phyloP scores from a whole-genome alignment of 805 yeast genomes.

The Saturnispora diversa region DNA sequence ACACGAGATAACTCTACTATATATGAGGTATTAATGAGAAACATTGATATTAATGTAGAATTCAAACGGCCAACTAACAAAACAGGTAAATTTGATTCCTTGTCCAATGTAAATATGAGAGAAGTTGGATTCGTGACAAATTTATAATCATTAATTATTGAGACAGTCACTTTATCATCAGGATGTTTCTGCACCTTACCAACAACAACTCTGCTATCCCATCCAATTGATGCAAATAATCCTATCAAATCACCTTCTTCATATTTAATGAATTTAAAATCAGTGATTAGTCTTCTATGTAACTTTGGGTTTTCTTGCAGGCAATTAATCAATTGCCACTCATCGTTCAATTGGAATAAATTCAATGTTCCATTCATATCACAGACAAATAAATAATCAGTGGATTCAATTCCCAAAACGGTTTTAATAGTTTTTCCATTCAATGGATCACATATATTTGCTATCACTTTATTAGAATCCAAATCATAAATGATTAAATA shows the following conservation, averaged over 20 bases:
- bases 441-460: conserved; percentile 15
- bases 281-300: conserved; percentile 27
- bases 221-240: conserved; percentile 48
- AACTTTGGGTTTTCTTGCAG: conserved; percentile 16
- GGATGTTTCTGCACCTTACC: conserved; percentile 24
- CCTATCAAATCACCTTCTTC: conserved; percentile 15
- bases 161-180: conserved; percentile 8
- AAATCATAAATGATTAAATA: conserved; percentile 23
- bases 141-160: conserved; percentile 25
- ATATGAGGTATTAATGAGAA: conserved; percentile 18
- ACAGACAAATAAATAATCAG: conserved; percentile 22
- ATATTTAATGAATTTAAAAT: conserved; percentile 11
- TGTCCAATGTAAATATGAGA: conserved; percentile 29
- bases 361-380: conserved; percentile 30
- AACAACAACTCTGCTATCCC: conserved; percentile 43
- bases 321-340: neutral
- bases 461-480: conserved; percentile 12
- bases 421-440: conserved; percentile 19
- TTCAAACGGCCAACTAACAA: conserved; percentile 54
- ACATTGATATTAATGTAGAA: conserved; percentile 48
- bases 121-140: conserved; percentile 47
- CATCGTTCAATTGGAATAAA: conserved; percentile 10
- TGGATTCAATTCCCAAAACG: conserved; percentile 17
- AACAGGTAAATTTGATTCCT: conserved; percentile 25
- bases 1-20: conserved; percentile 34